These are phyloP conservation scores for Colletotrichum musae DNA, from an alignment of 2,329 filamentous ascomycete genomes.

Conservation along the genomic window DNA sequence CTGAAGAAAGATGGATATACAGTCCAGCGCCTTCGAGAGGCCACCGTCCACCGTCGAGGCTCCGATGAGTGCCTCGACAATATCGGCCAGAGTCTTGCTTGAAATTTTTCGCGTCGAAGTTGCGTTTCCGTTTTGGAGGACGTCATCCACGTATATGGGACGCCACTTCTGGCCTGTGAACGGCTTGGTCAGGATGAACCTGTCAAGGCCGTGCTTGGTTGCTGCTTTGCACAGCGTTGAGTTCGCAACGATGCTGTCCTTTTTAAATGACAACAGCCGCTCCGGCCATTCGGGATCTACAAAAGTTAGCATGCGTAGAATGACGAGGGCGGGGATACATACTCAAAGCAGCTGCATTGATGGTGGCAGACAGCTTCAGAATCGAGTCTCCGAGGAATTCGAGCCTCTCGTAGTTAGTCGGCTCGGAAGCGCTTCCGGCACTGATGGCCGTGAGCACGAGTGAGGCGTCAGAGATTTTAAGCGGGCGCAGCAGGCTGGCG, in stretches of 20 bases:
- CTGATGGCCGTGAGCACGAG: constrained; percentile 78
- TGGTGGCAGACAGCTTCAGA: constrained; percentile 80
- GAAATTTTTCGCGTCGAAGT: constrained; percentile 62
- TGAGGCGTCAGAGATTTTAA: constrained; percentile 64
- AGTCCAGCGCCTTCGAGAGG: constrained; percentile 72
- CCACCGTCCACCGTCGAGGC: constrained; percentile 80
- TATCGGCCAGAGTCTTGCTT: constrained; percentile 87
- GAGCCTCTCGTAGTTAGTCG: constrained; percentile 82
- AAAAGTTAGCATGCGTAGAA: constrained; percentile 37
- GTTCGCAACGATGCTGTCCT: constrained; percentile 82
- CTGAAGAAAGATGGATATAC: constrained; percentile 76
- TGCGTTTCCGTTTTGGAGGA: constrained; percentile 44
- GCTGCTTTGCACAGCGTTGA: constrained; percentile 77
- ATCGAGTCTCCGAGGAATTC: constrained; percentile 91
- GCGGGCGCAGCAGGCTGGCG: constrained; percentile 64
- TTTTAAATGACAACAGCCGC: constrained; percentile 78
- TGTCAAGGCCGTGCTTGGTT: constrained; percentile 74
- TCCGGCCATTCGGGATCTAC: constrained; percentile 80
- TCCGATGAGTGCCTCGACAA: constrained; percentile 88
- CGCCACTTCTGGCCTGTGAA: constrained; percentile 83
- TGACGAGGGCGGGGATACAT: constrained; percentile 45
- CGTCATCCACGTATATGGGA: constrained; percentile 69
- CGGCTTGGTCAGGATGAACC: constrained; percentile 77
- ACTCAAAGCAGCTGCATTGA: constrained; percentile 73
- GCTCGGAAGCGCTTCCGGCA: constrained; percentile 71